Evolutionary conservation across 2,329 filamentous ascomycete species (phyloP).

Genomic region (Neopestalotiopsis clavispora): DNA sequence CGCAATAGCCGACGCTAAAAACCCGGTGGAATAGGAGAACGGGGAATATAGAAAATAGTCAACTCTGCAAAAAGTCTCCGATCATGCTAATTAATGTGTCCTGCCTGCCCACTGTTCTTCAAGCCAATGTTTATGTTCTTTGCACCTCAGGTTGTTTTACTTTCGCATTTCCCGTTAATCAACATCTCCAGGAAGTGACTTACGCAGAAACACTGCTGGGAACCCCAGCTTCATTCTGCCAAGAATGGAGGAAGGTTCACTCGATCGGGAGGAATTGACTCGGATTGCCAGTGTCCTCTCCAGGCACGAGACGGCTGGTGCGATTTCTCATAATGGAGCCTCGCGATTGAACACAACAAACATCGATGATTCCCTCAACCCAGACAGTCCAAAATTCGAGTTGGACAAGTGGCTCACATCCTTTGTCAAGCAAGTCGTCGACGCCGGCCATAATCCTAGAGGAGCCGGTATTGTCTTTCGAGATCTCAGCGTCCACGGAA

Average conservation of each 20-base stretch:
- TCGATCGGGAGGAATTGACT: not conserved
- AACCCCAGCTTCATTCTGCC: rapidly evolving
- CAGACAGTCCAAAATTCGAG: constrained; percentile 37
- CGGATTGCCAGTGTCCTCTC: not conserved
- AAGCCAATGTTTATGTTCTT: not conserved
- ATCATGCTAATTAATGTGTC: not conserved
- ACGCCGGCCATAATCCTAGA: constrained; percentile 58
- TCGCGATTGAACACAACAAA: not conserved
- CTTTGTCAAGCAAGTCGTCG: constrained; percentile 49
- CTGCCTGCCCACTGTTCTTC: not conserved
- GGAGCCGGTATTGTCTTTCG: constrained; percentile 67
- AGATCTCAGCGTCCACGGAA: constrained; percentile 69
- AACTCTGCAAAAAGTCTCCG: not conserved
- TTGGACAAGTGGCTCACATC: constrained; percentile 45
- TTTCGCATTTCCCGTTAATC: not conserved
- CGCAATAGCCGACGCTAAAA: not conserved
- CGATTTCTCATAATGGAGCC: not conserved
- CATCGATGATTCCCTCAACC: not conserved
- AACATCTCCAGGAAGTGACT: not conserved
- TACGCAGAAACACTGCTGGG: not conserved
- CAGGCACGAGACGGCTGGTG: not conserved
- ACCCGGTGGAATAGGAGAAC: not conserved
- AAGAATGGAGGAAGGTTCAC: not conserved
- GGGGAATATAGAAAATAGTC: not conserved
- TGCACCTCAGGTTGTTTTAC: not conserved